These are phyloP conservation scores for Paspalum notatum DNA, from an alignment of 176 grass and related monocot genomes.

Conservation along the genomic window DNA sequence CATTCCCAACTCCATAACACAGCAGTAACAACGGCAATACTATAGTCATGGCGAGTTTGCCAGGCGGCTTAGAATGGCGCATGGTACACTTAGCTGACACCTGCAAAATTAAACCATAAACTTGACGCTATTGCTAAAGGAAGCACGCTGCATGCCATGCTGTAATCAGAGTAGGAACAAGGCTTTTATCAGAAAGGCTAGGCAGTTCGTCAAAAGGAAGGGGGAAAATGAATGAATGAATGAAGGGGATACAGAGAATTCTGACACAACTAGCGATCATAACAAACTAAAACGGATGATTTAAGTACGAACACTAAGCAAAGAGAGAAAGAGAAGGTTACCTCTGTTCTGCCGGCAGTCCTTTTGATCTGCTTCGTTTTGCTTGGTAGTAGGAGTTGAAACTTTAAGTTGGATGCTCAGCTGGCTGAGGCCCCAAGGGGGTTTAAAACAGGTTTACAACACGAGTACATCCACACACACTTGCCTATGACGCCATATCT, in stretches of 20 bases:
- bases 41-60: background rate
- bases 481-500: background rate
- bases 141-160: background rate
- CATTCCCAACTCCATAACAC: background rate
- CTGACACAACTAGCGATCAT: no score
- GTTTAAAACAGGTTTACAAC: slow-evolving; percentile 20
- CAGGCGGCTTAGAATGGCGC: background rate
- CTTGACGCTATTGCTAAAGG: background rate
- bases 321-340: no score
- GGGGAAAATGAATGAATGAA: no score
- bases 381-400: no score
- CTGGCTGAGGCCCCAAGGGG: background rate
- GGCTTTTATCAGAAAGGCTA: no score
- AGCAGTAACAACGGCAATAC: background rate
- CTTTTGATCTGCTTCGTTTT: no score
- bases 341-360: no score
- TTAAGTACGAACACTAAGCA: no score
- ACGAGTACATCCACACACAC: background rate
- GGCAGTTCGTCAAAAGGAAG: no score
- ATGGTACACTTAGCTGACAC: background rate
- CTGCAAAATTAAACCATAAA: background rate
- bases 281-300: no score
- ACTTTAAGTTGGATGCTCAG: background rate
- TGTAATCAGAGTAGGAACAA: background rate
- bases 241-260: no score